Evolutionary conservation across 2,329 filamentous ascomycete species (phyloP).

Genomic region (Orbilia javanica): DNA sequence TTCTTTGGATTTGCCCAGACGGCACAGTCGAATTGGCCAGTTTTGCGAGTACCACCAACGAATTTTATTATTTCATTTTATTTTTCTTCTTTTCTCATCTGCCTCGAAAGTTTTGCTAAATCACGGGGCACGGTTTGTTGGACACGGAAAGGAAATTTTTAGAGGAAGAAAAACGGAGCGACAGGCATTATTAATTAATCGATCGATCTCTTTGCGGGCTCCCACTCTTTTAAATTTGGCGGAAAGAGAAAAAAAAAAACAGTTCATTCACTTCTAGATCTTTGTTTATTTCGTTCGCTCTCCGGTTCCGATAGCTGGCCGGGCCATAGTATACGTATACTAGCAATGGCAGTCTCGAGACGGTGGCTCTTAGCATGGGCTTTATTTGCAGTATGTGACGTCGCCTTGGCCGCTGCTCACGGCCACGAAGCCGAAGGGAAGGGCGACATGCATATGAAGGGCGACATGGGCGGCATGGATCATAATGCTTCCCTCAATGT

Average conservation of each 20-base stretch:
- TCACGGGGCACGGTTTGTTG: constrained; percentile 5
- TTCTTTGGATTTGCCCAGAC: constrained; percentile 12
- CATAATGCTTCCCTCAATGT: constrained; percentile 53
- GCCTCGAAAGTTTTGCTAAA: constrained; percentile 1
- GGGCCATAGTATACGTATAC: not conserved
- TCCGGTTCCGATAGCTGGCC: not conserved
- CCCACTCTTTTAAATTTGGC: not conserved
- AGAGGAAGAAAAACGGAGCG: not conserved
- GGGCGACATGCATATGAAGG: constrained; percentile 2
- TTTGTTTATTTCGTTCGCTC: not conserved
- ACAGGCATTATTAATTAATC: constrained; percentile 7
- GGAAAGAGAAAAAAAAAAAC: not conserved
- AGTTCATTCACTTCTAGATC: not conserved
- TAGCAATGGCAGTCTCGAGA: constrained; percentile 41
- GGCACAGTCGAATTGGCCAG: constrained; percentile 4
- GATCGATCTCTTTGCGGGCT: not conserved
- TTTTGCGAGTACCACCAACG: not conserved
- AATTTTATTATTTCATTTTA: constrained; percentile 7
- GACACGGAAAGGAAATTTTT: not conserved
- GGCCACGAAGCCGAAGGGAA: constrained; percentile 33
- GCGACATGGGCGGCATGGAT: constrained; percentile 37
- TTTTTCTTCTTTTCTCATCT: constrained; percentile 18
- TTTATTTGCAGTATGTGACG: constrained; percentile 36
- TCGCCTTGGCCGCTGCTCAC: constrained; percentile 41
- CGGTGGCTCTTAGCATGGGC: constrained; percentile 53